Evolutionary conservation across 352 stramenopile genomes (phyloP), one percentile per base, ranked within the genome.

Genomic region (Labyrinthula sp.): DNA sequence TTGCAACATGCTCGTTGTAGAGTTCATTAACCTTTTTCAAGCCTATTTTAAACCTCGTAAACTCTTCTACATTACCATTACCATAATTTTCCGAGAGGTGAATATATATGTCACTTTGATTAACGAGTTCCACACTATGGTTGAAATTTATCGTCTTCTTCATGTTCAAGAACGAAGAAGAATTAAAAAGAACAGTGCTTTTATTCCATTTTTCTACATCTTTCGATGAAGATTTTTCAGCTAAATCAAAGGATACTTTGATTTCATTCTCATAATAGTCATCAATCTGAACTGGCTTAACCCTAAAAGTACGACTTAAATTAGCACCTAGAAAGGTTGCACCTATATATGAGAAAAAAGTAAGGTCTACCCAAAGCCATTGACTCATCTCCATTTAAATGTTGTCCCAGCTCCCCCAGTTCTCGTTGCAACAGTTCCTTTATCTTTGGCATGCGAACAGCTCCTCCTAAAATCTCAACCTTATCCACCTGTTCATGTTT

Each of bases 371-470:
- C 86, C 0, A 95, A 62, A 3, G 82, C 86, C 76, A 94, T 93
- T 30, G 80, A 82, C 64, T 97, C 86, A 61, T 97, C 89, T 36
- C 82, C 86, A 65, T 97, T 96, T 34, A 97, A 69, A 66, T 95
- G 89, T 45, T 88, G 77, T 20, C 83, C 78, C 17, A 95, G 67
- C 54, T 91, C 78, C 48, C 76, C 43, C 25, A 82, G 74, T 36
- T 72, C 77, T 14, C 69, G 60, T 17, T 63, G 61, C 22, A 86
- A 67, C 21, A 48, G 47, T 36, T 88, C 71, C 62, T 94, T 82
- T 39, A 95, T 75, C 52, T 78, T 81, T 12, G 86, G 86, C 46
- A 95, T 81, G 29, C 89, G 77, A 54, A 94, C 86, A 20, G 77
- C 82, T 22, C 89, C 89, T 43, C 87, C 89, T 60, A 97, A 80